These are phyloP conservation scores for Senna siamea DNA, from an alignment of 306 rosid species.

Conservation along the genomic window DNA sequence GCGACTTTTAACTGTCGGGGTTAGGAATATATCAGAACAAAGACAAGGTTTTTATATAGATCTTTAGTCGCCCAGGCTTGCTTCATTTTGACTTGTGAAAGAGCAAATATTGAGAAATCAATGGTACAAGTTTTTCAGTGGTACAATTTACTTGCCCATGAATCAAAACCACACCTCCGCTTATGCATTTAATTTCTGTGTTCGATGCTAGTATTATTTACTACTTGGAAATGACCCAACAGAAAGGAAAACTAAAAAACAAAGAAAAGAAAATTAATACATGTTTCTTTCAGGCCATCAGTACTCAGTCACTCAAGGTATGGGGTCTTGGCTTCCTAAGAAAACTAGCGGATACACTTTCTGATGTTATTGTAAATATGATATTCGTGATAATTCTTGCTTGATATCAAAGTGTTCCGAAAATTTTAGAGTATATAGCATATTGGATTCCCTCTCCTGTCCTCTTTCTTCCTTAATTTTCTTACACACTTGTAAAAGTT, in stretches of 20 bases:
- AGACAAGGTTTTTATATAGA: neutral
- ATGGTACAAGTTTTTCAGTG: too few relatives aligned
- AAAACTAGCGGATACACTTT: neutral
- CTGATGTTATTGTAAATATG: neutral
- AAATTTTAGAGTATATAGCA: too few relatives aligned
- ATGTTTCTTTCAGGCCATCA: neutral
- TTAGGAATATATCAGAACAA: neutral
- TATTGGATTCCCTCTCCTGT: too few relatives aligned
- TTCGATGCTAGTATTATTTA: slow-evolving; percentile 4
- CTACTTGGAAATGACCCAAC: slow-evolving; percentile 2
- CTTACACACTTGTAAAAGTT: too few relatives aligned
- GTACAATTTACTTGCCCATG: too few relatives aligned
- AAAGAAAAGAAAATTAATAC: neutral
- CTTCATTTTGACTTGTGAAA: neutral
- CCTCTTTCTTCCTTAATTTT: too few relatives aligned
- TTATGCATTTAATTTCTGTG: neutral
- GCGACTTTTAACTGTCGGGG: slow-evolving; percentile 2
- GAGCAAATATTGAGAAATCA: slow-evolving; percentile 28
- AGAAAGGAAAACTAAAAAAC: neutral
- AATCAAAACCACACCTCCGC: too few relatives aligned
- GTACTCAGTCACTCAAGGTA: neutral
- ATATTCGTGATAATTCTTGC: neutral
- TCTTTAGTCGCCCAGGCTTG: neutral
- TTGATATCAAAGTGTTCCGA: neutral
- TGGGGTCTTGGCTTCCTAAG: neutral